Evolutionary conservation across 2,329 filamentous ascomycete species (phyloP), one percentile per base, ranked within the genome.

Genomic region (Apiospora malaysiana): DNA sequence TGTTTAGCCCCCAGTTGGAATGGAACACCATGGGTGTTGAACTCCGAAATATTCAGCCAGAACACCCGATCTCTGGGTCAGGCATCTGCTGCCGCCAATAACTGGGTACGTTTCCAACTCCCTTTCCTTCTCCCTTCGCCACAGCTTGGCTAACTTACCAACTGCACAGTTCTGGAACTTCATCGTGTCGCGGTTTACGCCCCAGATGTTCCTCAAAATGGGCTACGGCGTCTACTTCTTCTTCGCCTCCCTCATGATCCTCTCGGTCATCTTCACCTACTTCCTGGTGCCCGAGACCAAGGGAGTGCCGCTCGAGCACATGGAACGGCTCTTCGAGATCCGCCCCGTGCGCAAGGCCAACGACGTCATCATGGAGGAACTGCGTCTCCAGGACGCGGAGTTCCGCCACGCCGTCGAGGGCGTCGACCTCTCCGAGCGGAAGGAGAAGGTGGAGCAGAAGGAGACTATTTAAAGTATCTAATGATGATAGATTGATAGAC

Each of bases 11-110:
- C 88, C 0, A 87, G 88, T 0, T 93, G 91, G 91, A 93, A 93
- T 77, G 91, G 91, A 1, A 92, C 90, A 0, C 92, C 92, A 0
- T 94, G 92, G 92, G 91, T 94, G 27, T 82, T 93, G 77, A 93
- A 93, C 83, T 86, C 86, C 0, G 92, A 94, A 80, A 94, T 94
- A 85, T 94, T 94, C 79, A 88, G 92, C 76, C 88, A 90, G 73
- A 91, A 91, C 81, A 89, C 90, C 21, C 86, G 91, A 69, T 89
- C 90, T 0, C 85, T 94, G 0, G 92, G 91, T 1, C 92, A 94
- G 77, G 92, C 92, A 12, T 91, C 87, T 47, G 92, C 92, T 0
- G 89, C 91, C 0, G 89, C 89, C 2, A 91, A 88, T 81, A 93
- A 94, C 80, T 94, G 92, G 67, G 67, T 68, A 68, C 14, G 66